These are phyloP conservation scores for Candida ulmi DNA, from an alignment of 805 yeast species.

Conservation along the genomic window DNA sequence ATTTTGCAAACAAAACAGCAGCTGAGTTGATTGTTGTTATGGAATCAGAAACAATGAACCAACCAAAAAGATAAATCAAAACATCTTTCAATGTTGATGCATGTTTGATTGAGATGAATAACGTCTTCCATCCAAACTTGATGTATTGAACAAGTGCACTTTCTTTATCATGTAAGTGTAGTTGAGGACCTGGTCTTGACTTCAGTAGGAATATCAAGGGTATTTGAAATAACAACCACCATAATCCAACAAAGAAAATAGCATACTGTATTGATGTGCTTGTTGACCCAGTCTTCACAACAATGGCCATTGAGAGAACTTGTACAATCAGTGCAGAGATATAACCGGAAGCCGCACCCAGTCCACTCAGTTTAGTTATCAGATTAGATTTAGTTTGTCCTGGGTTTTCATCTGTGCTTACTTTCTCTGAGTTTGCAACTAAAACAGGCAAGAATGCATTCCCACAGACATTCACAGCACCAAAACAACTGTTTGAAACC, in stretches of 20 bases:
- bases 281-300: slow-evolving; percentile 33
- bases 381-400: slow-evolving; percentile 19
- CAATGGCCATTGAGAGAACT: slow-evolving; percentile 46
- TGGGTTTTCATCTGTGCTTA: slow-evolving; percentile 12
- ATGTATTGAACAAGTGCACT: slow-evolving; percentile 29
- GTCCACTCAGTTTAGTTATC: slow-evolving; percentile 53
- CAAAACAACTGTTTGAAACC: slow-evolving; percentile 62
- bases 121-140: slow-evolving; percentile 57
- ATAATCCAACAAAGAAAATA: slow-evolving; percentile 57
- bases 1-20: slow-evolving; percentile 69
- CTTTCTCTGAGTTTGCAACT: slow-evolving; percentile 32
- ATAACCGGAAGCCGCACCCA: slow-evolving; percentile 70
- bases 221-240: slow-evolving; percentile 73
- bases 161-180: slow-evolving; percentile 19
- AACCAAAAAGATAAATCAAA: slow-evolving; percentile 57
- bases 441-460: slow-evolving; percentile 66
- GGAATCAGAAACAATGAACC: slow-evolving; percentile 76
- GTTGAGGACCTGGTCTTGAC: slow-evolving; percentile 36
- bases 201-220: slow-evolving; percentile 49
- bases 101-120: slow-evolving; percentile 49
- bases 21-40: slow-evolving; percentile 75
- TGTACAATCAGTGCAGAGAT: slow-evolving; percentile 66
- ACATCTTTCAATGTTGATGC: slow-evolving; percentile 61
- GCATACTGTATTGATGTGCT: slow-evolving; percentile 49
- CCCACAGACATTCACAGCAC: slow-evolving; percentile 76